Evolutionary conservation across 768 basidiomycete species (phyloP).

Genomic region (Pilatotrama ljubarskyi): DNA sequence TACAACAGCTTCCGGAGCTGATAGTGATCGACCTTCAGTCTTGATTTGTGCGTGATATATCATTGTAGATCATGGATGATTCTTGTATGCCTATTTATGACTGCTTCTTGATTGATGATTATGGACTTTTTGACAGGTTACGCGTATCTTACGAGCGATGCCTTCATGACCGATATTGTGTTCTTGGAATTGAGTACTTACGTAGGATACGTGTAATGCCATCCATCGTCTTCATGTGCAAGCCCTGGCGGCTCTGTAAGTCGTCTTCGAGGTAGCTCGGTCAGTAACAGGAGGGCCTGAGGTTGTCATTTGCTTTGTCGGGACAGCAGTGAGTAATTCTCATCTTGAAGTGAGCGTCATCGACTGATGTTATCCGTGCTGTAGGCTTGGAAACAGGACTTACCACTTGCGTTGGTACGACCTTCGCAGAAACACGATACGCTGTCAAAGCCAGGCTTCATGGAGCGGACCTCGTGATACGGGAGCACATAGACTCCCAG

Average conservation of each 20-base stretch:
- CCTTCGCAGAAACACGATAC: background rate
- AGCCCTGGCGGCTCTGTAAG: no score
- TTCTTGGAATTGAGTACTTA: constrained; percentile 5
- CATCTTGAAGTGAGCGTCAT: no score
- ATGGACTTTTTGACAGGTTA: background rate
- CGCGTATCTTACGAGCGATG: constrained; percentile 11
- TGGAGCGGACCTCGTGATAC: background rate
- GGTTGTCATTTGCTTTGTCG: no score
- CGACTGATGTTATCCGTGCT: no score
- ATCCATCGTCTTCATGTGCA: background rate
- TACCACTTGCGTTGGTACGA: background rate
- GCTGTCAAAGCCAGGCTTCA: background rate
- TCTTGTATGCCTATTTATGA: background rate
- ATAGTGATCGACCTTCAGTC: background rate
- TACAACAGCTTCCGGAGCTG: constrained; percentile 18
- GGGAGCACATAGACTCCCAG: background rate
- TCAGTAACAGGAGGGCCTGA: no score
- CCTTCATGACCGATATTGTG: background rate
- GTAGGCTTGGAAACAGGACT: no score
- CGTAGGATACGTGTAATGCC: constrained; percentile 2
- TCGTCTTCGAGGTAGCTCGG: background rate
- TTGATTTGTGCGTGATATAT: background rate
- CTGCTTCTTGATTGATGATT: background rate
- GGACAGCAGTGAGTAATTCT: no score
- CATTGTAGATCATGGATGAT: background rate